A percentile compares a stretch with the other conserved stretches of the same genome.
These are phyloP conservation scores for Fusarium sp. DNA, from an alignment of 2,329 filamentous ascomycete species.

Conservation along the genomic window DNA sequence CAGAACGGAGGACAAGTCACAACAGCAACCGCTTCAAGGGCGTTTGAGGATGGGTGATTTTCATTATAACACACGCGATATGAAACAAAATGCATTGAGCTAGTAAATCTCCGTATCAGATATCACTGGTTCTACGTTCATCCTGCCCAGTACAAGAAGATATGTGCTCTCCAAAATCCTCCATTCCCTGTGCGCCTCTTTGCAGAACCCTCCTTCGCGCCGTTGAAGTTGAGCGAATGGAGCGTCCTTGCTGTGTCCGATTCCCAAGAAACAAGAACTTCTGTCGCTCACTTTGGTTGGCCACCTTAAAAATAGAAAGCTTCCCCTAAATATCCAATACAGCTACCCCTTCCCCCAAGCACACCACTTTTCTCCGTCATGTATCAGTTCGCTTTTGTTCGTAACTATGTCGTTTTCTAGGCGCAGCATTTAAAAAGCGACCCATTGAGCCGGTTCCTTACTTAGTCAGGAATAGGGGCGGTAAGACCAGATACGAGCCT, in stretches of 20 bases:
- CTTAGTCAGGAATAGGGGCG: constrained; percentile 58
- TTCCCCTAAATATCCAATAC: constrained; percentile 24
- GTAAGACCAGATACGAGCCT: constrained; percentile 96
- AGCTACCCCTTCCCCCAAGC: constrained; percentile 18
- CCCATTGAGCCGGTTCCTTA: constrained; percentile 38
- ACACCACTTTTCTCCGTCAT: constrained; percentile 22
- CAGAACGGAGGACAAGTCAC: background rate
- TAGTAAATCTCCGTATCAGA: constrained; percentile 39
- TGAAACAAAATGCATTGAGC: constrained; percentile 36
- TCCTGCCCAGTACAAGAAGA: constrained; percentile 47
- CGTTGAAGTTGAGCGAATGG: constrained; percentile 30
- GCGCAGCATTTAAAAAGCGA: constrained; percentile 32
- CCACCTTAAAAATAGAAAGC: constrained; percentile 25
- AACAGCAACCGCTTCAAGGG: background rate
- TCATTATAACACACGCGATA: constrained; percentile 49
- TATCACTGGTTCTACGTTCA: constrained; percentile 25
- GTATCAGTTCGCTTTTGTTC: constrained; percentile 22
- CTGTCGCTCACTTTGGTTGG: constrained; percentile 37
- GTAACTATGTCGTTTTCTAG: constrained; percentile 18
- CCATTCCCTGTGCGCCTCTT: constrained; percentile 49
- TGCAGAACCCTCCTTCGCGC: constrained; percentile 41
- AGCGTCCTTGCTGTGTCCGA: constrained; percentile 35
- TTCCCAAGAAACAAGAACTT: constrained; percentile 45
- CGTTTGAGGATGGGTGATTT: constrained; percentile 37
- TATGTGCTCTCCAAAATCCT: constrained; percentile 44